Percentiles rank a stretch among this genome's conserved stretches.
These are phyloP conservation scores for Vitis hybrid DNA, from an alignment of 177 flowering plant genomes.

Conservation along the genomic window DNA sequence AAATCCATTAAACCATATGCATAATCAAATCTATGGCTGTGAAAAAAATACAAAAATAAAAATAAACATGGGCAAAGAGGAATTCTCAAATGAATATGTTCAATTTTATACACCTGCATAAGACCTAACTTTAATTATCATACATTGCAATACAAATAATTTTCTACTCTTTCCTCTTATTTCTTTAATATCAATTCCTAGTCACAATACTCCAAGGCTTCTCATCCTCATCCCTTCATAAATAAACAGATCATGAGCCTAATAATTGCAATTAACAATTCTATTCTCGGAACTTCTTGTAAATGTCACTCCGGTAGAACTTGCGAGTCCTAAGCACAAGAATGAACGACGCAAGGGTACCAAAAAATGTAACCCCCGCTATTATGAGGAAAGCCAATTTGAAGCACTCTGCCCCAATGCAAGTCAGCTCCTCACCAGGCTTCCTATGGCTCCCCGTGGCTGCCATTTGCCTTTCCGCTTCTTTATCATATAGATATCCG, in stretches of 20 bases:
- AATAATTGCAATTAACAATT: background rate
- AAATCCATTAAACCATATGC: too few relatives aligned
- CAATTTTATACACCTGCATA: too few relatives aligned
- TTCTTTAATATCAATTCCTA: too few relatives aligned
- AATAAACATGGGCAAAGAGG: too few relatives aligned
- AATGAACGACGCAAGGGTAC: slow-evolving; percentile 17
- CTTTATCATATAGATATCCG: slow-evolving; percentile 28
- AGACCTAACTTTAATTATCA: too few relatives aligned
- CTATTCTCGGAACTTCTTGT: slow-evolving; percentile 15
- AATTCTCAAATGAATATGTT: too few relatives aligned
- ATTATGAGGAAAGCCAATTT: slow-evolving; percentile 26
- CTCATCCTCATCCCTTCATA: too few relatives aligned
- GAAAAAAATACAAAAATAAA: too few relatives aligned
- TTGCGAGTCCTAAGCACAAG: slow-evolving; percentile 29
- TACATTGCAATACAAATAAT: too few relatives aligned
- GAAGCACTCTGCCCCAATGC: slow-evolving; percentile 24
- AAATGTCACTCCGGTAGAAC: slow-evolving; percentile 25
- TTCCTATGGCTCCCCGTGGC: slow-evolving; percentile 12
- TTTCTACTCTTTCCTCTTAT: background rate
- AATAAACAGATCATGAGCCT: background rate
- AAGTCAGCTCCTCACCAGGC: slow-evolving; percentile 23
- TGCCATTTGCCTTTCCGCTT: slow-evolving; percentile 22
- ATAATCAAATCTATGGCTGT: too few relatives aligned
- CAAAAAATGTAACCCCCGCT: slow-evolving; percentile 16
- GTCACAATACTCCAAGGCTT: too few relatives aligned